A percentile compares a stretch with the other conserved stretches of the same genome.
phyloP scores from a whole-genome alignment of 805 yeast species.

The Cyberlindnera xishuangbannaensis region DNA sequence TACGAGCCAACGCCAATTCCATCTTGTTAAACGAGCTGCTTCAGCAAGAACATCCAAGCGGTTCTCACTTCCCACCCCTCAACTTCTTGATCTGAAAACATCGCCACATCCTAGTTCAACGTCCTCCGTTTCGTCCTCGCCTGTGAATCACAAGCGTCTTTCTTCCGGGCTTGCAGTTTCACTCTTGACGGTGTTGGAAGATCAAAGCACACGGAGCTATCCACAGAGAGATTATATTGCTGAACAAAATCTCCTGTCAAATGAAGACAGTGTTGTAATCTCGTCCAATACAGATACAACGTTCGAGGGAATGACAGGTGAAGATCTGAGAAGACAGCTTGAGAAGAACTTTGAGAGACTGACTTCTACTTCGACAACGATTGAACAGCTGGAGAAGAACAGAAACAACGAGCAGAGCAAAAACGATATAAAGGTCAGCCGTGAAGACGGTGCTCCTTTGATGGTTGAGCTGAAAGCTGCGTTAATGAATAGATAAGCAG shows the following conservation, averaged over 20 bases:
- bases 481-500: conserved; percentile 7
- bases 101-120: conserved; percentile 10
- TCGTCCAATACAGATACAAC: conserved; percentile 8
- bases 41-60: conserved; percentile 18
- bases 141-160: conserved; percentile 16
- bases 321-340: conserved; percentile 16
- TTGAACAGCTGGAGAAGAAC: not conserved
- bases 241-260: conserved; percentile 16
- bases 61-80: conserved; percentile 17
- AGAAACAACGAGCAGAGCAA: conserved; percentile 5
- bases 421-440: conserved; percentile 11
- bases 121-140: conserved; percentile 9
- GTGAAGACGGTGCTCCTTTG: conserved; percentile 8
- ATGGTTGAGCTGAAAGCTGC: conserved; percentile 17
- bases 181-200: conserved; percentile 25
- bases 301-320: conserved; percentile 10
- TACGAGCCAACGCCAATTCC: conserved; percentile 10
- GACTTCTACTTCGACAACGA: conserved; percentile 5
- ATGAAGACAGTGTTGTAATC: conserved; percentile 24
- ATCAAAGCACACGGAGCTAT: conserved; percentile 7
- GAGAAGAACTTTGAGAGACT: conserved; percentile 18
- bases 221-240: conserved; percentile 15
- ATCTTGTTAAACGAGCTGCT: conserved; percentile 6
- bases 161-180: conserved; percentile 26
- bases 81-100: conserved; percentile 5